Conservation (phyloP, 73 alveolate species). For the Paramecium pentaurelia region DNA sequence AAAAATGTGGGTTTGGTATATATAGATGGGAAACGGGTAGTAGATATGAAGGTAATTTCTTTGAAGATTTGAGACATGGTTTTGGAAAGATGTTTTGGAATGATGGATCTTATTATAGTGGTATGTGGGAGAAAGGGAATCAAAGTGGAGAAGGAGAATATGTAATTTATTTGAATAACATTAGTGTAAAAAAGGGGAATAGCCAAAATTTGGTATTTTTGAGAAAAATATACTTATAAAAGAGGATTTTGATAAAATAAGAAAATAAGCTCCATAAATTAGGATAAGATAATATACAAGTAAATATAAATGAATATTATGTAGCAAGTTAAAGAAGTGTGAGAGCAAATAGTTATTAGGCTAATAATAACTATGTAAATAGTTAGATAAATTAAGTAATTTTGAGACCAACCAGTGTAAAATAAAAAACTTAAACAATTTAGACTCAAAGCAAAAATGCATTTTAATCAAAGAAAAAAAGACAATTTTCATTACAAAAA, state of each 20-base stretch:
- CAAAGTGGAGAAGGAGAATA: constrained; percentile 60
- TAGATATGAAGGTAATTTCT: constrained; percentile 67
- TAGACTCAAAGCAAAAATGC: not conserved
- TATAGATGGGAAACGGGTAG: constrained; percentile 74
- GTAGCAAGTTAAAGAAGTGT: not conserved
- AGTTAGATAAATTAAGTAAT: not conserved
- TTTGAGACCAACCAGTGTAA: not conserved
- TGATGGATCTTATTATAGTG: constrained; percentile 65
- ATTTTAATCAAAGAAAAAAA: not conserved
- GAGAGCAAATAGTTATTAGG: not conserved
- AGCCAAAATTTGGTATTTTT: not conserved
- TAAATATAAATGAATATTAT: not conserved
- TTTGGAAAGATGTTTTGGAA: constrained; percentile 71
- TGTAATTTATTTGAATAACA: not conserved
- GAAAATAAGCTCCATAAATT: not conserved
- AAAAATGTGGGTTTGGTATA: constrained; percentile 68
- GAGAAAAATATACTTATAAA: not conserved
- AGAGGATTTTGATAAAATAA: not conserved
- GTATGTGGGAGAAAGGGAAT: constrained; percentile 62
- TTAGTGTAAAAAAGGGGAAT: not conserved
- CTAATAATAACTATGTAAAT: not conserved
- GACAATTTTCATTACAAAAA: not conserved
- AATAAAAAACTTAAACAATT: not conserved
- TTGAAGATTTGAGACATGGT: constrained; percentile 68
- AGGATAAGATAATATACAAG: constrained; percentile 11